Base-by-base conservation (phyloP, 2,329 filamentous ascomycete species). In the Trichoderma arundinaceum region DNA sequence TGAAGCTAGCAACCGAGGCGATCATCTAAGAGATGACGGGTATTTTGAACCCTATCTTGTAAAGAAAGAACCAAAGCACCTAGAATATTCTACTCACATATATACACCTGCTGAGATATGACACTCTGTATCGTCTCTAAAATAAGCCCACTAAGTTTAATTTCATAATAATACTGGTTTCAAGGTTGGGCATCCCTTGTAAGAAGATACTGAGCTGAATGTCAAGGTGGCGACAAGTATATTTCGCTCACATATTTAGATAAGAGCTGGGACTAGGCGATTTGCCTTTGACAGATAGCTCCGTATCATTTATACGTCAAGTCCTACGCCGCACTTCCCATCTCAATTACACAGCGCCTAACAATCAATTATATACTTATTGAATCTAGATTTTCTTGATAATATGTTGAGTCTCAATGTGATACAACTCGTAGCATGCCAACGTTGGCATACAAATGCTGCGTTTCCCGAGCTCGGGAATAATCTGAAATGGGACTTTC, bases 1-100 rank as follows among this genome's bases (percentile, higher is more conserved):
- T 87, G 72, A 87, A 87, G 73, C 73, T 87, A 7, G 83, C 83
- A 0, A 83, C 86, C 68, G 84, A 84, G 0, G 69, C 86, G 28
- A 86, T 86, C 28, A 53, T 86, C 8, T 76, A 79, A 41, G 79
- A 86, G 0, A 73, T 80, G 32, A 80, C 81, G 1, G 75, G 79
- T 17, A 86, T 84, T 1, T 73, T 87, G 10, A 83, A 84, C 0
- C 83, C 82, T 28, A 28, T 28, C 32, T 68, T 85, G 38, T 87
- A 84, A 84, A 80, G 81, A 71, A 79, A 78, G 39, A 68, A 86
- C 68, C 72, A 75, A 2, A 84, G 82, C 1, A 79, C 79, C 0
- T 84, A 87, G 70, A 69, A 79, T 70, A 75, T 81, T 1, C 76
- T 78, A 0, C 4, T 87, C 84, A 1, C 86, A 86, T 73, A 83